Conservation (phyloP, 2,329 filamentous ascomycete genomes). For the Penicillium frequentans region DNA sequence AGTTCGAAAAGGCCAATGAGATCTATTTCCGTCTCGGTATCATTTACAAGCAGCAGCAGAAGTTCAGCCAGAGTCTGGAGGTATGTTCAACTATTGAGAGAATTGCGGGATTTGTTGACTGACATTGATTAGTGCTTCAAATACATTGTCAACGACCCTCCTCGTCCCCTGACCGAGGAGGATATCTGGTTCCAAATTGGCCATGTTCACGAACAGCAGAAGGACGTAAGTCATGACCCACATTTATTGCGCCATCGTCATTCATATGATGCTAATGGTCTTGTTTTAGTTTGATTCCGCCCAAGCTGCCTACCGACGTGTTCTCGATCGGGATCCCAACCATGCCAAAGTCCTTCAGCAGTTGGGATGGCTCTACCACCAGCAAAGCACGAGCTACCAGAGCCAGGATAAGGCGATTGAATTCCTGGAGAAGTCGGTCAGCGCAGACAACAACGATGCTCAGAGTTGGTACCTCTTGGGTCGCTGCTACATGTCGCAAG, state of each 20-base stretch:
- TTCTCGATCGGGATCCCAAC: conserved; percentile 90
- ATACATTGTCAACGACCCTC: conserved; percentile 92
- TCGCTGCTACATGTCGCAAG: conserved; percentile 98
- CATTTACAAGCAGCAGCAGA: conserved; percentile 98
- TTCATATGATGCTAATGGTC: not conserved
- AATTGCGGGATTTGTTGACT: not conserved
- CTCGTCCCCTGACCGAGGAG: conserved; percentile 88
- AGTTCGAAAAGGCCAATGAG: conserved; percentile 98
- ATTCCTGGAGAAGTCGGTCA: conserved; percentile 94
- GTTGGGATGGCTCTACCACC: conserved; percentile 95
- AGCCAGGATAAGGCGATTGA: conserved; percentile 97
- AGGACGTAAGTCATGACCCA: conserved; percentile 70
- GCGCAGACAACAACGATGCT: conserved; percentile 91
- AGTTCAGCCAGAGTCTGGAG: conserved; percentile 88
- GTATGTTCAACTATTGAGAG: conserved; percentile 49
- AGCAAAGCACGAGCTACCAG: conserved; percentile 86
- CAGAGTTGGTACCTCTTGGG: conserved; percentile 99
- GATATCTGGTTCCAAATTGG: conserved; percentile 99
- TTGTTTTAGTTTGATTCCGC: conserved; percentile 82
- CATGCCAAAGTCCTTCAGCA: conserved; percentile 98
- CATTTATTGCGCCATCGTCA: not conserved
- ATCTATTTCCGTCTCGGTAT: conserved; percentile 99
- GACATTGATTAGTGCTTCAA: conserved; percentile 75
- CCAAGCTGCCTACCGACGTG: conserved; percentile 87
- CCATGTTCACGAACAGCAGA: conserved; percentile 97